Conservation (phyloP, 768 basidiomycete genomes). For the Russula griseocarnosa region DNA sequence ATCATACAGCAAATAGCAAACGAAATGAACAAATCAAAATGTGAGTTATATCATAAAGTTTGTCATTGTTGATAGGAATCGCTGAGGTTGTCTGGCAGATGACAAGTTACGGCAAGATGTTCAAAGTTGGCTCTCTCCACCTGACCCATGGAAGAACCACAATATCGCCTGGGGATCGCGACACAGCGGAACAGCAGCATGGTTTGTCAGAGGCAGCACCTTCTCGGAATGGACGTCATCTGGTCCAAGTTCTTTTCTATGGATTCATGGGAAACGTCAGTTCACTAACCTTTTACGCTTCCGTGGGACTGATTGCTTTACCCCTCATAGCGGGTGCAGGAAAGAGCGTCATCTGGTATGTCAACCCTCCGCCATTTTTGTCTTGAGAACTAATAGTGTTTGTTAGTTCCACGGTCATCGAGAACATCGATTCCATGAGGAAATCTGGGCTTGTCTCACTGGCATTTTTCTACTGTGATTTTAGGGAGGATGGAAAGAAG, state of each 20-base stretch:
- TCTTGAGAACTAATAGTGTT: neutral
- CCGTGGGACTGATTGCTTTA: neutral
- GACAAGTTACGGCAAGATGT: neutral
- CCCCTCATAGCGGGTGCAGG: neutral
- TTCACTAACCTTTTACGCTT: too few relatives aligned
- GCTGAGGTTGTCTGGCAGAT: neutral
- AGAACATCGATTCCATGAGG: neutral
- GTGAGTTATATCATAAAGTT: neutral
- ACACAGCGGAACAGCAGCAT: neutral
- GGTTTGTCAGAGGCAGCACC: neutral
- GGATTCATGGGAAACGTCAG: neutral
- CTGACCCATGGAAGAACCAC: slow-evolving; percentile 7
- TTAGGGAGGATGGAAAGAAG: neutral
- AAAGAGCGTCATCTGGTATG: slow-evolving; percentile 3
- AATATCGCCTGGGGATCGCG: neutral
- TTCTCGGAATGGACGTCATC: slow-evolving; percentile 3
- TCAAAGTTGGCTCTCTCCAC: slow-evolving; percentile 1
- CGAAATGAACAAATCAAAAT: neutral
- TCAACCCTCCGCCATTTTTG: neutral
- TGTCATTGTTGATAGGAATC: neutral
- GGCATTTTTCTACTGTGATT: slow-evolving; percentile 1
- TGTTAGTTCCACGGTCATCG: neutral
- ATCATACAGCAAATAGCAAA: neutral
- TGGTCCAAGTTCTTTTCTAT: neutral
- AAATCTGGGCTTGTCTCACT: slow-evolving; percentile 1